Conservation (phyloP, 139 green algal genomes). For the Volvox reticuliferus region DNA sequence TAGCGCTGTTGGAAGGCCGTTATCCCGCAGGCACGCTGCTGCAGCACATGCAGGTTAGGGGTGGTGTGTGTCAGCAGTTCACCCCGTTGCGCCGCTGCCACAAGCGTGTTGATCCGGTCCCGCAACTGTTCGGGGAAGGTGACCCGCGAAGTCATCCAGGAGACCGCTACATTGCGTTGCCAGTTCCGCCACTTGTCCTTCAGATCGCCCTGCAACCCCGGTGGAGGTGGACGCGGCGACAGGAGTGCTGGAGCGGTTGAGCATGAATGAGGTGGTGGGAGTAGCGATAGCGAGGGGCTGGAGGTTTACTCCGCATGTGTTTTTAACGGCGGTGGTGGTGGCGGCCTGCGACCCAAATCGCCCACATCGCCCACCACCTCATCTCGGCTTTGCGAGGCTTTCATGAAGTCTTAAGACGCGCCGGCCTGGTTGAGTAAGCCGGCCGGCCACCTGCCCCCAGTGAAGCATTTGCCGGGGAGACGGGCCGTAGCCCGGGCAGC, state of each 20-base stretch:
- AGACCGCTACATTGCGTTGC: conserved; percentile 47
- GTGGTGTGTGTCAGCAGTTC: neutral
- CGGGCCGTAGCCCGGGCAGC: too few relatives aligned
- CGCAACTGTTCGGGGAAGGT: conserved; percentile 40
- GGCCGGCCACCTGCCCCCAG: too few relatives aligned
- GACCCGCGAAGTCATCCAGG: conserved; percentile 37
- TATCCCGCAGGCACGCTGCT: neutral
- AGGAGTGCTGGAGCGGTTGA: neutral
- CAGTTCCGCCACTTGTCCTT: conserved; percentile 59
- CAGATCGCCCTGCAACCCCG: conserved; percentile 40
- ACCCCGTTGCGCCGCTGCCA: neutral
- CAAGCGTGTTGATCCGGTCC: conserved; percentile 9
- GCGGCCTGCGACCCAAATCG: too few relatives aligned
- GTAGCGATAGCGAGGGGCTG: too few relatives aligned
- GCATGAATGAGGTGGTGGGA: neutral
- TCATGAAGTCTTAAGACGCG: too few relatives aligned
- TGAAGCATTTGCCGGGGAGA: too few relatives aligned
- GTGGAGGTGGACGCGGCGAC: neutral
- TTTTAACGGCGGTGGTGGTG: neutral
- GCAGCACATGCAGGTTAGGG: neutral
- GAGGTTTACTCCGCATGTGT: too few relatives aligned
- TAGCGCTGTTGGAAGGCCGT: too few relatives aligned
- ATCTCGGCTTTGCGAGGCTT: too few relatives aligned
- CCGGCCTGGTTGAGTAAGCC: too few relatives aligned
- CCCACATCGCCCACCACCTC: too few relatives aligned